Evolutionary conservation across 1,139 yeast genomes (phyloP).

Genomic region (Yamadazyma songkhlaensis): DNA sequence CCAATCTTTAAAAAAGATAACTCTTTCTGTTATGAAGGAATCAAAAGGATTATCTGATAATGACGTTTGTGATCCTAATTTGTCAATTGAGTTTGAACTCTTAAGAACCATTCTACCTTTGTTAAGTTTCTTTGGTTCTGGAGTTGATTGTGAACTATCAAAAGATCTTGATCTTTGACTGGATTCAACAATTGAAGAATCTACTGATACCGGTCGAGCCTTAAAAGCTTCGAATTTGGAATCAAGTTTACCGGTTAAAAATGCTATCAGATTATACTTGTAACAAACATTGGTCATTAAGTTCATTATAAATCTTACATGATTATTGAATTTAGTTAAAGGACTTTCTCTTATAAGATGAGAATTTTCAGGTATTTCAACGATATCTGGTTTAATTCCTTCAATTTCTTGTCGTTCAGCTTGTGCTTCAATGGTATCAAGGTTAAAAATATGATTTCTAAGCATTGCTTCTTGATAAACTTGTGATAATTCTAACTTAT

Average conservation of each 20-base stretch:
- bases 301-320: constrained; percentile 26
- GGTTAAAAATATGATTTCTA: constrained; percentile 30
- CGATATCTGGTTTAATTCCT: constrained; percentile 22
- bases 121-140: neutral
- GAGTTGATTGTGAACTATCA: neutral
- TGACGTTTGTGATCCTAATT: neutral
- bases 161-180: constrained; percentile 1
- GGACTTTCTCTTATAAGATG: constrained; percentile 34
- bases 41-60: constrained; percentile 11
- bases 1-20: constrained; percentile 40
- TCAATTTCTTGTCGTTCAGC: constrained; percentile 20
- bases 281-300: constrained; percentile 24
- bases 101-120: constrained; percentile 10
- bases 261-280: constrained; percentile 23
- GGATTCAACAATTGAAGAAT: neutral
- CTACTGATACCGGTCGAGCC: constrained; percentile 1
- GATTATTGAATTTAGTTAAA: constrained; percentile 28
- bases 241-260: constrained; percentile 33
- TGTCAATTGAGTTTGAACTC: constrained; percentile 5
- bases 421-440: constrained; percentile 20
- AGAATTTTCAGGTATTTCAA: constrained; percentile 30
- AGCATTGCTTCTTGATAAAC: constrained; percentile 35
- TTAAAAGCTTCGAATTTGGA: constrained; percentile 20
- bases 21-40: constrained; percentile 23
- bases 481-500: constrained; percentile 32